phyloP scores from a whole-genome alignment of 495 filamentous ascomycete species.

The Melanomma pulvis-pyrius region DNA sequence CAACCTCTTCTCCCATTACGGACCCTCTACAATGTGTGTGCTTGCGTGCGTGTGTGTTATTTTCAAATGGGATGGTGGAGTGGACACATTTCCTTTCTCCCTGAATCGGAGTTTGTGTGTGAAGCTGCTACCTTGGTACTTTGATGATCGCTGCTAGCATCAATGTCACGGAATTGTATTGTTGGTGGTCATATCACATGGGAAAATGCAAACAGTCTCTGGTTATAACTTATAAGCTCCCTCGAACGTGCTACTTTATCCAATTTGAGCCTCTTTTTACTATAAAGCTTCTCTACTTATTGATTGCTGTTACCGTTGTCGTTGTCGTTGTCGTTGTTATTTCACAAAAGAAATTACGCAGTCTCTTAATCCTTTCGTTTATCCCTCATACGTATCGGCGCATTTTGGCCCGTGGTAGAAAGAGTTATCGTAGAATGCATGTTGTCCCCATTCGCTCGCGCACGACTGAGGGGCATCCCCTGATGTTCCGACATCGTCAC shows the following conservation, averaged over 20 bases:
- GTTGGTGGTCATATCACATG: conserved; percentile 3
- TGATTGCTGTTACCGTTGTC: too few species aligned
- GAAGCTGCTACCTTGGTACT: not conserved
- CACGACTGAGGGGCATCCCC: not conserved
- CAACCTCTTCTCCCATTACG: not conserved
- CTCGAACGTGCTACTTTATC: conserved; percentile 18
- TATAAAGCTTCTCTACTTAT: not conserved
- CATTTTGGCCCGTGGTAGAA: not conserved
- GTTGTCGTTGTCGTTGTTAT: too few species aligned
- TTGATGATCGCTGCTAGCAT: conserved; percentile 1
- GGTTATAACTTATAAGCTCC: conserved; percentile 3
- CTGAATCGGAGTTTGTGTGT: conserved; percentile 15
- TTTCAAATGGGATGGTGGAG: conserved; percentile 29
- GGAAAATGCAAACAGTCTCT: conserved; percentile 25
- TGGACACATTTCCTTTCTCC: conserved; percentile 19
- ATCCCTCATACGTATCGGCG: not conserved
- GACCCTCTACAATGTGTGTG: conserved; percentile 6
- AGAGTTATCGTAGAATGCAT: not conserved
- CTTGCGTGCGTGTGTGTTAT: conserved; percentile 25
- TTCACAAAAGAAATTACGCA: too few species aligned
- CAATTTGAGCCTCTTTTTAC: conserved; percentile 33
- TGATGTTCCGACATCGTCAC: not conserved
- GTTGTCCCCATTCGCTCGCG: not conserved
- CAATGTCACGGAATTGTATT: conserved; percentile 17
- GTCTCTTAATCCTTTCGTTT: not conserved